phyloP scores from a whole-genome alignment of 306 rosid genomes.

The Pyrus bretschneideri region DNA sequence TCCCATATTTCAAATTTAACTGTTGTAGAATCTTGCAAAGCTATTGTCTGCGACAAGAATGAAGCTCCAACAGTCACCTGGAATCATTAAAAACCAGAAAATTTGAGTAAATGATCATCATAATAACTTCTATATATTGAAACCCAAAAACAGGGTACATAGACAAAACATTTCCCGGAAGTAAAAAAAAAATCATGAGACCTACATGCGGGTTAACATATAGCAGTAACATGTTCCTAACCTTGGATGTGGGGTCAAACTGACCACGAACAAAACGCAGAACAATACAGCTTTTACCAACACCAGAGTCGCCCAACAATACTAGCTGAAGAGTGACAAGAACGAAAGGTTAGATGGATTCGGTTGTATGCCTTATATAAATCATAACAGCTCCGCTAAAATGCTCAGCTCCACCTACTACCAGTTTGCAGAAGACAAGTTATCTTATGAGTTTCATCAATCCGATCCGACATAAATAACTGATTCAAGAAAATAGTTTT shows the following conservation, averaged over 20 bases:
- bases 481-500: background rate
- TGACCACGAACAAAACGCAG: slow-evolving; percentile 98
- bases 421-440: background rate
- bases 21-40: slow-evolving; percentile 95
- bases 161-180: background rate
- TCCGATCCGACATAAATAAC: background rate
- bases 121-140: background rate
- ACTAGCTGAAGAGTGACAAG: slow-evolving; percentile 61
- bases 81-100: slow-evolving; percentile 30
- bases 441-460: background rate
- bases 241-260: slow-evolving; percentile 99
- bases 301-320: slow-evolving; percentile 97
- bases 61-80: slow-evolving; percentile 99
- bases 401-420: background rate
- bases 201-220: background rate
- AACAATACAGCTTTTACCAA: slow-evolving; percentile 98
- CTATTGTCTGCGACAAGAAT: slow-evolving; percentile 96
- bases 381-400: background rate
- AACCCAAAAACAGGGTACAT: background rate
- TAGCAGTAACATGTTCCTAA: slow-evolving; percentile 23
- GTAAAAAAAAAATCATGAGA: background rate
- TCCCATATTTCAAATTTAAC: slow-evolving; percentile 99
- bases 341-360: slow-evolving; percentile 16
- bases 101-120: slow-evolving; percentile 4
- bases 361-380: background rate